Conservation (phyloP, 345 rosid species). For the Populus tremula region DNA sequence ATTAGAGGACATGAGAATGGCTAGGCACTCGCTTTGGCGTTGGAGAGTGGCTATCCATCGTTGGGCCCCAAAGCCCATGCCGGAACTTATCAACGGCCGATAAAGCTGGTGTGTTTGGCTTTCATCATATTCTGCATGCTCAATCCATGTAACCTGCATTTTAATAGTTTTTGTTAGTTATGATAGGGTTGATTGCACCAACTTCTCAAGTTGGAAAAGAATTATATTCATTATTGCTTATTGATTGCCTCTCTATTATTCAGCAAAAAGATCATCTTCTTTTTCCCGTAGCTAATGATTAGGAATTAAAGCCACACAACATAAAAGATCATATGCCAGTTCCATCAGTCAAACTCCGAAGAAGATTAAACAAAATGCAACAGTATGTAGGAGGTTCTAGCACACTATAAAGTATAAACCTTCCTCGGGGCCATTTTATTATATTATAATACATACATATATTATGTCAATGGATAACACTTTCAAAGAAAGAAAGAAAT, state of each 20-base stretch:
- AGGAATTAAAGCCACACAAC: not conserved
- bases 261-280: not conserved
- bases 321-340: not conserved
- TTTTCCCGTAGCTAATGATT: not conserved
- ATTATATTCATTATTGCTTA: not conserved
- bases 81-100: conserved; percentile 57
- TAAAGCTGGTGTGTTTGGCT: conserved; percentile 66
- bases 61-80: conserved; percentile 88
- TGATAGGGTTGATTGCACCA: not conserved
- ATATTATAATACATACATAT: not conserved
- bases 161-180: not conserved
- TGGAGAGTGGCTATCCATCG: conserved; percentile 93
- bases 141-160: conserved; percentile 97
- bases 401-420: not conserved
- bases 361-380: not conserved
- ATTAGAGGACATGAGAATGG: conserved; percentile 80
- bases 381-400: not conserved
- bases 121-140: conserved; percentile 86
- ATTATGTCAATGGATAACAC: not conserved
- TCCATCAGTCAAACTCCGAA: not conserved
- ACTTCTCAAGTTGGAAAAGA: not conserved
- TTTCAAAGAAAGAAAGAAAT: not conserved
- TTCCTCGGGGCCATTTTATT: not conserved
- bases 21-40: conserved; percentile 89
- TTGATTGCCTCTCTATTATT: not conserved